Evolutionary conservation across 768 basidiomycete species (phyloP).

Genomic region (Leucosporidium scottii): DNA sequence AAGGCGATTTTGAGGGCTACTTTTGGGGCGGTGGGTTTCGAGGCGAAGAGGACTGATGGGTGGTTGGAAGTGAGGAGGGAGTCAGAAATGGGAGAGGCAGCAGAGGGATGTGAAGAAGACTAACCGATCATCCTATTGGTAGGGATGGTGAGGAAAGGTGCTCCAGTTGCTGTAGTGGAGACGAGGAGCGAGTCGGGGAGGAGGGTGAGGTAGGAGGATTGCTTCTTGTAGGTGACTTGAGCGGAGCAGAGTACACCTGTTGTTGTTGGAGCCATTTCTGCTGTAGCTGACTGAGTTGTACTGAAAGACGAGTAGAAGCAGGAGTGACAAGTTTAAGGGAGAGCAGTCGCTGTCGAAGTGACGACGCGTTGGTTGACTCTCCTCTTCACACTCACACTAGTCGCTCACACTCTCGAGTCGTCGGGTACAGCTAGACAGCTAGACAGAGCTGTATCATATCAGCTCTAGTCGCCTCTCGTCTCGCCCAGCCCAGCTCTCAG

Average conservation of each 20-base stretch:
- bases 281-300: no score
- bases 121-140: conserved; percentile 58
- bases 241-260: conserved; percentile 13
- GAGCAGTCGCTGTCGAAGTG: no score
- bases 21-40: conserved; percentile 73
- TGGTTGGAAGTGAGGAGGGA: no score
- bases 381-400: no score
- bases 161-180: conserved; percentile 65
- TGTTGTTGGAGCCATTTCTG: neutral
- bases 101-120: conserved; percentile 18
- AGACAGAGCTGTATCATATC: no score
- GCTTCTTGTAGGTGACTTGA: conserved; percentile 65
- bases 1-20: conserved; percentile 70
- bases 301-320: no score
- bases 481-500: no score
- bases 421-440: no score
- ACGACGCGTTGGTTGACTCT: no score
- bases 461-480: no score
- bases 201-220: conserved; percentile 64
- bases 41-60: conserved; percentile 68
- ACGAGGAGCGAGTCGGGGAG: conserved; percentile 61
- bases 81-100: conserved; percentile 20
- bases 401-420: no score
- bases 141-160: conserved; percentile 55
- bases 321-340: no score